These are phyloP conservation scores for Prunus salicina DNA, from an alignment of 306 rosid genomes.

Conservation along the genomic window DNA sequence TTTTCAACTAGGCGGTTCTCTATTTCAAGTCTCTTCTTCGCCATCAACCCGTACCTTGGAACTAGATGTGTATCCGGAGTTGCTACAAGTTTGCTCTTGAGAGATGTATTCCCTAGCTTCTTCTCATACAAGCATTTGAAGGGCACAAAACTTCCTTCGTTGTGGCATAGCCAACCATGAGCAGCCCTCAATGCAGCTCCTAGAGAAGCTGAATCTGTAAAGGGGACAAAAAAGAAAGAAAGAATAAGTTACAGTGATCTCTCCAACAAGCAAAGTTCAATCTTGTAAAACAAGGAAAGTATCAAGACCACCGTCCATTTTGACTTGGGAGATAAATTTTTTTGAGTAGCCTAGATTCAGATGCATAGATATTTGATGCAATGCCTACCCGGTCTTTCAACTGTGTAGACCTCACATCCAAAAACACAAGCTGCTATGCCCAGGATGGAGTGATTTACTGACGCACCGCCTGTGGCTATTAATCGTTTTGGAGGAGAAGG, in stretches of 20 bases:
- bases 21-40: slow-evolving; percentile 80
- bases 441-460: slow-evolving; percentile 73
- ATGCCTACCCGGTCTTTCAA: slow-evolving; percentile 78
- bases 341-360: no score
- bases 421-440: slow-evolving; percentile 70
- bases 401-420: slow-evolving; percentile 90
- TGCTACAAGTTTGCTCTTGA: slow-evolving; percentile 63
- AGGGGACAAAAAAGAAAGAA: neutral
- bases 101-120: slow-evolving; percentile 63
- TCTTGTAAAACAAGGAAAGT: neutral
- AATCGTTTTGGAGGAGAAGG: slow-evolving; percentile 87
- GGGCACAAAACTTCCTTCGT: slow-evolving; percentile 64
- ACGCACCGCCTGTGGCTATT: slow-evolving; percentile 98
- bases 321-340: no score
- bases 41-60: slow-evolving; percentile 55
- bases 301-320: neutral
- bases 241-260: neutral
- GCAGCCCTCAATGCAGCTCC: slow-evolving; percentile 99
- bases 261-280: neutral
- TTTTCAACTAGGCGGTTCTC: slow-evolving; percentile 73
- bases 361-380: neutral
- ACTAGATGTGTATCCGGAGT: slow-evolving; percentile 49
- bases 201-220: slow-evolving; percentile 89
- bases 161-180: slow-evolving; percentile 84
- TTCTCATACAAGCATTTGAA: slow-evolving; percentile 62